Conservation (phyloP, 805 yeast genomes). For the Candida namnaoensis region DNA sequence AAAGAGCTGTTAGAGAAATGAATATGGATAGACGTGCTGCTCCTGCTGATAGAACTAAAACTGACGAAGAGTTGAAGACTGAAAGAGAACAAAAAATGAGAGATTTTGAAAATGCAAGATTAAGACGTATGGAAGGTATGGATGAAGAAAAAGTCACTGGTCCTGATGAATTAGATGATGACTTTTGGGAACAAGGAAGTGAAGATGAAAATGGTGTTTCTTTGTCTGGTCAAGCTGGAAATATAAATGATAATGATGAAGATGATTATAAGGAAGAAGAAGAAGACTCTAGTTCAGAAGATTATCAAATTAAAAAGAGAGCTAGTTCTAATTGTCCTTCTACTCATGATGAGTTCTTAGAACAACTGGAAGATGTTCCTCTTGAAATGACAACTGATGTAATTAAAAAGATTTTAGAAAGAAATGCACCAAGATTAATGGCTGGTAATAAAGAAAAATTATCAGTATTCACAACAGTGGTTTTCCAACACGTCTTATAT, state of each 20-base stretch:
- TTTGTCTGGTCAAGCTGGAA: conserved; percentile 23
- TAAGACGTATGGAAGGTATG: conserved; percentile 67
- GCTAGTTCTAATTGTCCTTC: conserved; percentile 35
- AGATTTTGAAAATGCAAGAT: conserved; percentile 58
- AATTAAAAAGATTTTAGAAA: conserved; percentile 46
- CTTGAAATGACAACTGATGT: conserved; percentile 34
- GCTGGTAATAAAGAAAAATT: conserved; percentile 74
- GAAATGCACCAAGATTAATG: conserved; percentile 69
- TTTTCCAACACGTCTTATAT: conserved; percentile 54
- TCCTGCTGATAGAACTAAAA: conserved; percentile 76
- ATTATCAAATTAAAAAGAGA: conserved; percentile 6
- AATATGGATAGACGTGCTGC: conserved; percentile 68
- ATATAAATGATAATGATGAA: conserved; percentile 28
- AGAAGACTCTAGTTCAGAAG: conserved; percentile 16
- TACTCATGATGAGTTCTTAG: conserved; percentile 32
- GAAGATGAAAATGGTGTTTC: conserved; percentile 30
- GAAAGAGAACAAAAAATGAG: conserved; percentile 56
- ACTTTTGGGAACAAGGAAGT: conserved; percentile 55
- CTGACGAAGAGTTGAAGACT: conserved; percentile 57
- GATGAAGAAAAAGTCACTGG: conserved; percentile 35
- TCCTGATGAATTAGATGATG: conserved; percentile 65
- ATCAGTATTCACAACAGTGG: conserved; percentile 50
- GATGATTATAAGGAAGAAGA: conserved; percentile 17
- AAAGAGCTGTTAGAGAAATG: conserved; percentile 55
- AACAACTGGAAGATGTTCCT: conserved; percentile 23